These are phyloP conservation scores for Hanseniaspora pseudoguilliermondii DNA, from an alignment of 805 yeast species.

Conservation along the genomic window DNA sequence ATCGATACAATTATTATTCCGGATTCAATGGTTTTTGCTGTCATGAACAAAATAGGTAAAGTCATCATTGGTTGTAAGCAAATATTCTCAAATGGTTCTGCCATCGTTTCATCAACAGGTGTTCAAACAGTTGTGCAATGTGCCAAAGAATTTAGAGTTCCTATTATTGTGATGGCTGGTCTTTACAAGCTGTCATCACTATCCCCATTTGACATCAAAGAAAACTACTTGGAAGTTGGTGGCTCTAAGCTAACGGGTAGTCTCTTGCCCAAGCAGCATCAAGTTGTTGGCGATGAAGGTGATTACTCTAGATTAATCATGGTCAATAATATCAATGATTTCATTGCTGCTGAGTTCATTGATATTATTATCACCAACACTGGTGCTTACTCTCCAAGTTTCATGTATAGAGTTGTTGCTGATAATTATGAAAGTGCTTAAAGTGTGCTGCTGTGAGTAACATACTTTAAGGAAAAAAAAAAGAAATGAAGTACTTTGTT, in stretches of 20 bases:
- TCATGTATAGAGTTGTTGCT: slow-evolving; percentile 85
- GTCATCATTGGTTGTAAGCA: slow-evolving; percentile 86
- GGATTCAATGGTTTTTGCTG: slow-evolving; percentile 83
- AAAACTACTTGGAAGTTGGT: slow-evolving; percentile 68
- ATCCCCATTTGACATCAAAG: slow-evolving; percentile 79
- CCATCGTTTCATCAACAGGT: slow-evolving; percentile 76
- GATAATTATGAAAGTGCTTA: slow-evolving; percentile 58
- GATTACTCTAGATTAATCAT: slow-evolving; percentile 24
- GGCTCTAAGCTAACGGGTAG: slow-evolving; percentile 74
- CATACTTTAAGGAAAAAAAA: too few relatives aligned
- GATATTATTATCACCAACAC: slow-evolving; percentile 89
- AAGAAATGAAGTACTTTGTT: too few relatives aligned
- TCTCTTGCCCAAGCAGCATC: slow-evolving; percentile 45
- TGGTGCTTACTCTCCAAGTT: slow-evolving; percentile 94
- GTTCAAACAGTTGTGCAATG: slow-evolving; percentile 88
- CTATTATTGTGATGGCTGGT: slow-evolving; percentile 91
- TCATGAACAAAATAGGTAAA: slow-evolving; percentile 94
- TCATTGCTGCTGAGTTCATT: slow-evolving; percentile 84
- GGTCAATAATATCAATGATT: slow-evolving; percentile 80
- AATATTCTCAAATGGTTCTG: slow-evolving; percentile 93
- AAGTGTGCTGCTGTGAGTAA: not conserved
- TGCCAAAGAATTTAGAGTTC: slow-evolving; percentile 91
- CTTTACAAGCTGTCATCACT: slow-evolving; percentile 83
- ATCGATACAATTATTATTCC: slow-evolving; percentile 87
- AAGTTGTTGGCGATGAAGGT: slow-evolving; percentile 39